Base-by-base conservation (phyloP, 768 basidiomycete genomes). In the Boletellus ananas region DNA sequence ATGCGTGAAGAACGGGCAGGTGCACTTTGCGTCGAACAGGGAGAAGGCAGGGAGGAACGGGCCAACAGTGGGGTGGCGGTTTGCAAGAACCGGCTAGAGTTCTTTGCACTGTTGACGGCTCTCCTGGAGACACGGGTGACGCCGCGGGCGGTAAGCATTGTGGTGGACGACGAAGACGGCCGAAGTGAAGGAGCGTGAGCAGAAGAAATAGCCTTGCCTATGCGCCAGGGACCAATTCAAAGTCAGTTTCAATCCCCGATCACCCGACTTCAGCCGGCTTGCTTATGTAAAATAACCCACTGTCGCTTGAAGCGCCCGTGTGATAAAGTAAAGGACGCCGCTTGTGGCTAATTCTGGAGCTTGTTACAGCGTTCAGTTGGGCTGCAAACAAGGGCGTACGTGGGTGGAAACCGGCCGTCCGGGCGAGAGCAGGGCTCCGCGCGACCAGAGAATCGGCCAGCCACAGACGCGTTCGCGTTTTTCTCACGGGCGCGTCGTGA, bases 91-190 rank as follows among this genome's bases (percentile, higher is more conserved):
- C 87, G 83, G 71, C 75, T 81, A 17, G 85, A 80, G 74, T 81
- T 83, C 74, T 81, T 86, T 61, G 83, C 80, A 69, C 74, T 81
- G 69, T 83, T 83, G 68, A 83, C 77, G 62, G 87, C 86, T 76
- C 88, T 84, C 79, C 83, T 86, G 54, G 90, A 87, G 72, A 93
- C 78, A 73, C 90, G 90, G 70, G 87, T 79, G 72, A 90, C 81
- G 75, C 87, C 87, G 72, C 90, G 87, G 63, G 87, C 77, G 73
- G 86, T 88, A 78, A 90, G 79, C 90, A 92, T 92, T 52, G 54
- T 60, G 75, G 76, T 78, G 72, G 55, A 63, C 64, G 58, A 64
- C 61, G 68, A 68, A 53, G 58, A 58, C 58, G 49, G 61, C 58
- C 53, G 45, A 58, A 42, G 53, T 58, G 52, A 45, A n/a, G 37